Evolutionary conservation across 331 rosid genomes (phyloP).

Genomic region (Telfairia occidentalis): DNA sequence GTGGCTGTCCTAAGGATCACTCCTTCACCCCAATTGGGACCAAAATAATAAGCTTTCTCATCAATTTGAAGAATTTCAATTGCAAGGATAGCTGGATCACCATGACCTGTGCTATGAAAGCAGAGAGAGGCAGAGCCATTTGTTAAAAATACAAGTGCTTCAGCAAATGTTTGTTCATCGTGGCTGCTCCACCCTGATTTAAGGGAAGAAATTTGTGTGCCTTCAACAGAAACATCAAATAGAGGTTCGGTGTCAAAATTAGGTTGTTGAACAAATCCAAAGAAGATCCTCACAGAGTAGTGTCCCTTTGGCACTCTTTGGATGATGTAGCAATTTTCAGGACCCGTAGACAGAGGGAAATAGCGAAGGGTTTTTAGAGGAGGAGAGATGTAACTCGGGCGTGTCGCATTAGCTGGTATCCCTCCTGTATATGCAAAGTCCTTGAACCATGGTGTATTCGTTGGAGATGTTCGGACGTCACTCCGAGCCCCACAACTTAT

Average conservation of each 20-base stretch:
- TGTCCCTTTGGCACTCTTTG: slow-evolving; percentile 72
- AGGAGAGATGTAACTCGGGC: slow-evolving; percentile 53
- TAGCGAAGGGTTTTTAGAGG: slow-evolving; percentile 73
- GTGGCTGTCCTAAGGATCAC: slow-evolving; percentile 58
- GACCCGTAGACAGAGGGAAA: slow-evolving; percentile 73
- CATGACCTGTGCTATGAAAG: slow-evolving; percentile 96
- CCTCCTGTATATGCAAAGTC: slow-evolving; percentile 96
- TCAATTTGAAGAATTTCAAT: slow-evolving; percentile 88
- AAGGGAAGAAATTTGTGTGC: slow-evolving; percentile 64
- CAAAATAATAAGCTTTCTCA: slow-evolving; percentile 52
- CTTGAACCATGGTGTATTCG: slow-evolving; percentile 71
- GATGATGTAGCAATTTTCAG: slow-evolving; percentile 75
- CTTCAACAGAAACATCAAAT: slow-evolving; percentile 79
- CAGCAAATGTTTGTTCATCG: slow-evolving; percentile 71
- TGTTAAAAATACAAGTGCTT: slow-evolving; percentile 49
- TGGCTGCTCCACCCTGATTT: slow-evolving; percentile 75
- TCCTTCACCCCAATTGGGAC: slow-evolving; percentile 41
- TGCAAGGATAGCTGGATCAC: slow-evolving; percentile 86
- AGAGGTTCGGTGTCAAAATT: slow-evolving; percentile 59
- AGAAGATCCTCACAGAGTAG: slow-evolving; percentile 73
- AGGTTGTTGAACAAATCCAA: slow-evolving; percentile 44
- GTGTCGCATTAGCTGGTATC: slow-evolving; percentile 58
- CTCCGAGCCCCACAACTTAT: slow-evolving; percentile 90
- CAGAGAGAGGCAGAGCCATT: slow-evolving; percentile 70
- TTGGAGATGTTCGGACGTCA: slow-evolving; percentile 55